Conservation (phyloP, 805 yeast species). For the Candida patagonica region DNA sequence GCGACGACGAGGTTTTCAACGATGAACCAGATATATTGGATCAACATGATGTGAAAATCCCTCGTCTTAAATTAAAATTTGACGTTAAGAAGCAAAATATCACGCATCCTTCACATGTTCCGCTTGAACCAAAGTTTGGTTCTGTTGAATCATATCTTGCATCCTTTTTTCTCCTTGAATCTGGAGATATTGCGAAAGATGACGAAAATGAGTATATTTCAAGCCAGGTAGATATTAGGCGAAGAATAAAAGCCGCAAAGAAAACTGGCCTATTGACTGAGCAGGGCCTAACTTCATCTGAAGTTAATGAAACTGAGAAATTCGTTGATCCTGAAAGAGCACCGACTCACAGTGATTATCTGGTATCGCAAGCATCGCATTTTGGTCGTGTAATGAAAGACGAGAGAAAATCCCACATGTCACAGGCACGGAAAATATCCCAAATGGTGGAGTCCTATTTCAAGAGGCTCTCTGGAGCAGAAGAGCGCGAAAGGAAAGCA, state of each 20-base stretch:
- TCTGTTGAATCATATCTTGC: constrained; percentile 37
- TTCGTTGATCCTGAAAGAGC: constrained; percentile 42
- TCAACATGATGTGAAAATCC: constrained; percentile 5
- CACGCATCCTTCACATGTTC: constrained; percentile 51
- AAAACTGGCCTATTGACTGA: constrained; percentile 23
- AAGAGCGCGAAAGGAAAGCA: constrained; percentile 69
- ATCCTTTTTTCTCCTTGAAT: constrained; percentile 54
- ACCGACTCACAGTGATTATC: constrained; percentile 59
- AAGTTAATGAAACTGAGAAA: constrained; percentile 25
- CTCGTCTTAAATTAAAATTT: constrained; percentile 10
- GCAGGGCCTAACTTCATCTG: constrained; percentile 2
- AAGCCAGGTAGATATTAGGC: constrained; percentile 40
- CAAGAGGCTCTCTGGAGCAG: constrained; percentile 78
- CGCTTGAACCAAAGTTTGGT: constrained; percentile 34
- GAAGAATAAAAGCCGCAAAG: constrained; percentile 40
- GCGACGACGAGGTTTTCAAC: constrained; percentile 18
- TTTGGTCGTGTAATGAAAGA: constrained; percentile 65
- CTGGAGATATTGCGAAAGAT: constrained; percentile 43
- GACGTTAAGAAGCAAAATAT: constrained; percentile 32
- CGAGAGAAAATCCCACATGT: constrained; percentile 50
- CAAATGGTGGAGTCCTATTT: constrained; percentile 80
- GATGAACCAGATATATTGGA: constrained; percentile 4
- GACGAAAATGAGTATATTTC: constrained; percentile 52
- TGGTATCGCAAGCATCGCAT: constrained; percentile 64
- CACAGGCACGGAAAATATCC: constrained; percentile 64